These are phyloP conservation scores for Hypomyces perniciosus DNA, from an alignment of 2,329 filamentous ascomycete genomes.

Conservation along the genomic window DNA sequence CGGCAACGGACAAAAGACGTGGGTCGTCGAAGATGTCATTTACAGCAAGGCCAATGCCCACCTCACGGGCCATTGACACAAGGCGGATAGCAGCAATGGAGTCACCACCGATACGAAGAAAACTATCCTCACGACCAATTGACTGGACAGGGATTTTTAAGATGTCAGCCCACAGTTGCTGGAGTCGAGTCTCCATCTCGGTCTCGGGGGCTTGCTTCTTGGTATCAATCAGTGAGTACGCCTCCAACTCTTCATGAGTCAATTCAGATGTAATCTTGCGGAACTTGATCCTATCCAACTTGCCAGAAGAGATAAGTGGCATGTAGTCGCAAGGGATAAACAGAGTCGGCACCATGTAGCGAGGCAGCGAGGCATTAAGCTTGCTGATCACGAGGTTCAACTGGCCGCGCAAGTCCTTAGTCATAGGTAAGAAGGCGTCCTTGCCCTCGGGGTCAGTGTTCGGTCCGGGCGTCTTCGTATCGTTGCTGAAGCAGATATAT, in stretches of 20 bases:
- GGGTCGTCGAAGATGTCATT: constrained; percentile 6
- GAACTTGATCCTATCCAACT: constrained; percentile 6
- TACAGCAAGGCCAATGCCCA: constrained; percentile 2
- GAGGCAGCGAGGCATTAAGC: constrained; percentile 1
- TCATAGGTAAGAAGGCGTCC: constrained; percentile 2
- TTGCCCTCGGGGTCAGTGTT: not conserved
- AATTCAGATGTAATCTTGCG: not conserved
- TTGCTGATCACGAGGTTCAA: not conserved
- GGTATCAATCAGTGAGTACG: constrained; percentile 5
- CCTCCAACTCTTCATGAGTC: constrained; percentile 2
- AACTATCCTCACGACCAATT: constrained; percentile 13
- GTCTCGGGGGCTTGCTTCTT: constrained; percentile 6
- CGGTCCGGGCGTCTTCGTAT: not conserved
- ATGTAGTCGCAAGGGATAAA: constrained; percentile 10
- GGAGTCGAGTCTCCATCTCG: constrained; percentile 7
- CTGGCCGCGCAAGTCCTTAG: not conserved
- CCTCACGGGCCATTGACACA: constrained; percentile 2
- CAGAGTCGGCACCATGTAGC: constrained; percentile 10
- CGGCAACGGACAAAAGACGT: not conserved
- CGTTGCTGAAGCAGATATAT: constrained; percentile 6
- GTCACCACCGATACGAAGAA: constrained; percentile 12
- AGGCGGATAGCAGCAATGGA: constrained; percentile 12
- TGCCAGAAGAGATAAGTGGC: constrained; percentile 7
- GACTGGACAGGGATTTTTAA: constrained; percentile 2
- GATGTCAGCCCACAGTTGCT: constrained; percentile 8